phyloP scores from a whole-genome alignment of 352 stramenopile genomes.

The Phytophthora kernoviae region DNA sequence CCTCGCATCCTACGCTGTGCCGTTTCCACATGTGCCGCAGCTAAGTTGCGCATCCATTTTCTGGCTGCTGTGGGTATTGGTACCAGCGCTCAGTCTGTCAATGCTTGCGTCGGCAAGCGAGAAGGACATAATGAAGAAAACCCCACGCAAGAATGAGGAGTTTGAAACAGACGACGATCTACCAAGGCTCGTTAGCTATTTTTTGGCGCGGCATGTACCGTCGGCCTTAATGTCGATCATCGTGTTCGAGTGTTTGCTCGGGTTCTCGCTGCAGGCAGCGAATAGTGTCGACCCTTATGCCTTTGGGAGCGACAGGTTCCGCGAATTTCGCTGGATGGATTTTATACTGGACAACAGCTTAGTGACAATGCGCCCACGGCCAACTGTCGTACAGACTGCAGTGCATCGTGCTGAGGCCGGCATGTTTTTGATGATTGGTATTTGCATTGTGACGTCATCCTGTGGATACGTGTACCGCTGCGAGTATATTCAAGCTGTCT shows the following conservation, averaged over 20 bases:
- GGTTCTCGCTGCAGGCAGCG: conserved; percentile 62
- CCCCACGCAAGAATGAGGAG: conserved; percentile 84
- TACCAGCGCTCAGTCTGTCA: conserved; percentile 73
- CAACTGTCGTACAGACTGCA: conserved; percentile 50
- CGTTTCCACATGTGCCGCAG: conserved; percentile 79
- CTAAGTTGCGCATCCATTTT: conserved; percentile 81
- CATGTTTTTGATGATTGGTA: conserved; percentile 71
- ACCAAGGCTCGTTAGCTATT: conserved; percentile 63
- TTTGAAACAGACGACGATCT: conserved; percentile 67
- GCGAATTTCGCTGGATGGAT: conserved; percentile 59
- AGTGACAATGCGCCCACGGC: conserved; percentile 52
- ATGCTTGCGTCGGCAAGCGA: conserved; percentile 80
- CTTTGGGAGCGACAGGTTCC: conserved; percentile 27
- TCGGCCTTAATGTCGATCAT: conserved; percentile 61
- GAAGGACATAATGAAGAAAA: conserved; percentile 83
- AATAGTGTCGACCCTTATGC: conserved; percentile 10
- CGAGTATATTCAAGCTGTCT: conserved; percentile 67
- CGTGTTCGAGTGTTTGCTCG: conserved; percentile 74
- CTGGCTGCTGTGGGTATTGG: conserved; percentile 83
- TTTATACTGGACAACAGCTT: conserved; percentile 62
- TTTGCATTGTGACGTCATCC: conserved; percentile 75
- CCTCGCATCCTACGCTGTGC: conserved; percentile 63
- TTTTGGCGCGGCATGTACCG: conserved; percentile 72
- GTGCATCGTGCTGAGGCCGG: conserved; percentile 76
- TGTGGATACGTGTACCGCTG: conserved; percentile 78